Percentiles rank a stretch among this genome's conserved stretches.
phyloP scores from a whole-genome alignment of 2,329 filamentous ascomycete species.

The Pseudogymnoascus sp. region DNA sequence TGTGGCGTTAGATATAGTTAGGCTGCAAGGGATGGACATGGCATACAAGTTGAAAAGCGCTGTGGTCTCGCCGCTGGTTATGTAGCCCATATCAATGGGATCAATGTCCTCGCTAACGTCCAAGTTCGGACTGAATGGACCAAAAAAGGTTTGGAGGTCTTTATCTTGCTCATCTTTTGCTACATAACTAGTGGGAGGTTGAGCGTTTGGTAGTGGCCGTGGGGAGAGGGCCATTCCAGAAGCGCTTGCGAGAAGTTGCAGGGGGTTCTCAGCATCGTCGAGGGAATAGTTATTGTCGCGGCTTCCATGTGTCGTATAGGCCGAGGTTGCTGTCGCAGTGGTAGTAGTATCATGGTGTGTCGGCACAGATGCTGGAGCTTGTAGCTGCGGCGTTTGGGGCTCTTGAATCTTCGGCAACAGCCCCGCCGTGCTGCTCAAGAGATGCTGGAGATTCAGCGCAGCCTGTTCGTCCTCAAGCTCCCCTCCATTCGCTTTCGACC shows the following conservation, averaged over 20 bases:
- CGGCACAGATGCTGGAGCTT: neutral
- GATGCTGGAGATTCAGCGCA: constrained; percentile 38
- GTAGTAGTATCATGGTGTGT: neutral
- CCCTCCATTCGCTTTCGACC: constrained; percentile 35
- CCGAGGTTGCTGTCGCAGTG: neutral
- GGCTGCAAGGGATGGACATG: neutral
- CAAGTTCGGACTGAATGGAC: constrained; percentile 53
- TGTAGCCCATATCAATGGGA: constrained; percentile 61
- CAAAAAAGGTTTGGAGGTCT: constrained; percentile 58
- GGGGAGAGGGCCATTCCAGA: constrained; percentile 47
- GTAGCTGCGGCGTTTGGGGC: constrained; percentile 18
- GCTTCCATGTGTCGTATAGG: constrained; percentile 14
- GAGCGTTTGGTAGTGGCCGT: neutral
- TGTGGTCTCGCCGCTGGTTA: constrained; percentile 57
- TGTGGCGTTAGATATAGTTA: constrained; percentile 26
- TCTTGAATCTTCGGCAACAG: constrained; percentile 28
- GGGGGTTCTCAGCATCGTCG: constrained; percentile 67
- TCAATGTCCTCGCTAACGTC: constrained; percentile 59
- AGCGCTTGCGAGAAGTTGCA: constrained; percentile 64
- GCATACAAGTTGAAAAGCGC: constrained; percentile 58
- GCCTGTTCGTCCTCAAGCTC: constrained; percentile 37
- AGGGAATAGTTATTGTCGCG: constrained; percentile 49
- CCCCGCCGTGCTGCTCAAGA: constrained; percentile 42
- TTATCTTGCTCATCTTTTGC: constrained; percentile 34
- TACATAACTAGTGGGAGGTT: constrained; percentile 20